Evolutionary conservation across 805 yeast species (phyloP), one percentile per base, ranked within the genome.

Genomic region (Candida pseudofarinosa): DNA sequence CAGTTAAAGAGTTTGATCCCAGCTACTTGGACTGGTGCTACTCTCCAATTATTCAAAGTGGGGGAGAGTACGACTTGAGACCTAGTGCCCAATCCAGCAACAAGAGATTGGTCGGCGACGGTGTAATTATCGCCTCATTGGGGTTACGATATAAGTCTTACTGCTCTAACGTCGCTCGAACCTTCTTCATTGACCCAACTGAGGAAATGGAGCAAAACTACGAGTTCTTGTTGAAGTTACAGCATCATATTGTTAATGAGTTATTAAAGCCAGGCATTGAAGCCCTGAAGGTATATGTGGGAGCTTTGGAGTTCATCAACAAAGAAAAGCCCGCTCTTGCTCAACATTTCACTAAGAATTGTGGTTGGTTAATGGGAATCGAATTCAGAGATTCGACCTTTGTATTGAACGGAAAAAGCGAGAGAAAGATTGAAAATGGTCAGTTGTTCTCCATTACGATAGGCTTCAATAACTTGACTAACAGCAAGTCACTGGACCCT

Each of bases 11-110:
- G 42, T 84, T 89, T 47, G 95, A 88, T 55, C 70, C 83, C 4
- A 80, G 79, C 47, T 77, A 80, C 49, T 67, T 91, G 16, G 98
- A 91, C 60, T 91, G 97, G 97, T 86, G 95, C 51, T 88, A 87
- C 62, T 80, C 89, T 42, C 97, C 98, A 20, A 86, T 89, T 40
- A 76, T 89, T 41, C 95, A 88, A 67, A 84, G 95, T 52, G 95
- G 95, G 42, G 88, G 88, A 30, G 80, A 81, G 42, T 90, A 81
- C 57, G 96, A 89, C 62, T 71, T 90, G 56, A 82, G 77, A 54
- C 90, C 95, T 35, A 81, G 91, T 44, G 96, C 95, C 1, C 79
- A 81, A 44, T 83, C 96, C 1, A 78, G 79, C 40, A 76, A 79
- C 46, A 77, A 79, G 36, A 78, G 76, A 50, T 69, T 85, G 40